Evolutionary conservation across 768 basidiomycete species (phyloP).

Genomic region (Suillus sp.): DNA sequence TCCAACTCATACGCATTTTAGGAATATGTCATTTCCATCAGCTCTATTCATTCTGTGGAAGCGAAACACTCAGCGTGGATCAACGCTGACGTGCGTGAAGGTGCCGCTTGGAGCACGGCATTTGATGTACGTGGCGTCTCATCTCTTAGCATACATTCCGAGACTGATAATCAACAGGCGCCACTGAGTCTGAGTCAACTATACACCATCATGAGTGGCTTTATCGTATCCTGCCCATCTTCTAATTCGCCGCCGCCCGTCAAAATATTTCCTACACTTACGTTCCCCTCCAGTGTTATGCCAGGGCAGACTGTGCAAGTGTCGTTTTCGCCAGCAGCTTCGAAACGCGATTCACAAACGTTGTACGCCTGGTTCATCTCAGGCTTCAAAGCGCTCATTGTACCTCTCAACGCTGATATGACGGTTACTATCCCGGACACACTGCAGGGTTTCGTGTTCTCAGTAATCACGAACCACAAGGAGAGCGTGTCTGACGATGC

Average conservation of each 20-base stretch:
- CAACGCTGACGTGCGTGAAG: constrained; percentile 47
- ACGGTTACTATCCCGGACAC: constrained; percentile 44
- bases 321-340: constrained; percentile 22
- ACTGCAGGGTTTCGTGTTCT: constrained; percentile 53
- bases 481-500: constrained; percentile 44
- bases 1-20: constrained; percentile 13
- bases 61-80: constrained; percentile 69
- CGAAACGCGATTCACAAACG: constrained; percentile 1
- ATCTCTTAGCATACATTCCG: constrained; percentile 33
- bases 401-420: constrained; percentile 36
- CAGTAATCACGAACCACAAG: constrained; percentile 45
- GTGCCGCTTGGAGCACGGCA: constrained; percentile 57
- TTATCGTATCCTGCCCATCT: constrained; percentile 55
- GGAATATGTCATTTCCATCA: constrained; percentile 54
- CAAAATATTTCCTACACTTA: constrained; percentile 54
- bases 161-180: constrained; percentile 32
- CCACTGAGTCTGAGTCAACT: constrained; percentile 44
- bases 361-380: constrained; percentile 52
- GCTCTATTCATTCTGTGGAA: constrained; percentile 58
- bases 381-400: constrained; percentile 46
- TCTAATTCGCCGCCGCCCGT: constrained; percentile 51
- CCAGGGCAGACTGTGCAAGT: constrained; percentile 33
- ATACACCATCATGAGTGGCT: constrained; percentile 42
- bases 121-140: constrained; percentile 50
- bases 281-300: constrained; percentile 28